These are phyloP conservation scores for Penicillium parvum DNA, from an alignment of 495 filamentous ascomycete genomes.

Conservation along the genomic window DNA sequence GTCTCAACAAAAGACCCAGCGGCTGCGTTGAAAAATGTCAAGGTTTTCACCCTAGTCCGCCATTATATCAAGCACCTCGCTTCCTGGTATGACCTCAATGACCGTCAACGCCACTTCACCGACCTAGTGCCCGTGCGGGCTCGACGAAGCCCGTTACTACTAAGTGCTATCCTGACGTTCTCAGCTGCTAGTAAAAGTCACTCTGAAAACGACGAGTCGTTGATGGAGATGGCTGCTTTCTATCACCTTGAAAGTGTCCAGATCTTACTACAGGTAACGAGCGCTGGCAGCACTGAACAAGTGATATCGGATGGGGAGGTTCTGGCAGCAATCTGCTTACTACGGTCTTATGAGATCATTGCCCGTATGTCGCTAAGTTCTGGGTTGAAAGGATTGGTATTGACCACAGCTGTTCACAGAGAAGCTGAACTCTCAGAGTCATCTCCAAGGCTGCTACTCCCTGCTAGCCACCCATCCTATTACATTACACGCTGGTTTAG, in stretches of 20 bases:
- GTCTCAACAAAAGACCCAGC: conserved; percentile 16
- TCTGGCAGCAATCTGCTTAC: conserved; percentile 33
- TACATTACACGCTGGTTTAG: conserved; percentile 14
- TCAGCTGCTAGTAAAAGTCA: conserved; percentile 22
- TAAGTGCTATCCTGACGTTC: conserved; percentile 35
- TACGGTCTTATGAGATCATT: conserved; percentile 39
- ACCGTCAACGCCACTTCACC: conserved; percentile 23
- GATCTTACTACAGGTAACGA: conserved; percentile 9
- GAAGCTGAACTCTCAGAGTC: conserved; percentile 19
- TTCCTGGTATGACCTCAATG: conserved; percentile 38
- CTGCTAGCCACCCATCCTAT: conserved; percentile 16
- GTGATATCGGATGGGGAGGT: conserved; percentile 22
- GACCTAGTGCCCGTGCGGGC: conserved; percentile 25
- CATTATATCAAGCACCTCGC: conserved; percentile 29
- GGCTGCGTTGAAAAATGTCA: conserved; percentile 15
- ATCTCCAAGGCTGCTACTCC: conserved; percentile 28
- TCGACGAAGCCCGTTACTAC: conserved; percentile 26
- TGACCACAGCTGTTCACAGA: conserved; percentile 1
- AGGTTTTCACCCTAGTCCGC: conserved; percentile 23
- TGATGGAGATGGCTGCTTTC: conserved; percentile 14
- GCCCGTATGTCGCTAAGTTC: conserved; percentile 6
- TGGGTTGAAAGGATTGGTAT: neutral
- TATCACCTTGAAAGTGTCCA: conserved; percentile 24
- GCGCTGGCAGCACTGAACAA: conserved; percentile 7
- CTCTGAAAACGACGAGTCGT: conserved; percentile 2